phyloP scores from a whole-genome alignment of 1,139 yeast genomes.

The Blastobotrys indianensis region DNA sequence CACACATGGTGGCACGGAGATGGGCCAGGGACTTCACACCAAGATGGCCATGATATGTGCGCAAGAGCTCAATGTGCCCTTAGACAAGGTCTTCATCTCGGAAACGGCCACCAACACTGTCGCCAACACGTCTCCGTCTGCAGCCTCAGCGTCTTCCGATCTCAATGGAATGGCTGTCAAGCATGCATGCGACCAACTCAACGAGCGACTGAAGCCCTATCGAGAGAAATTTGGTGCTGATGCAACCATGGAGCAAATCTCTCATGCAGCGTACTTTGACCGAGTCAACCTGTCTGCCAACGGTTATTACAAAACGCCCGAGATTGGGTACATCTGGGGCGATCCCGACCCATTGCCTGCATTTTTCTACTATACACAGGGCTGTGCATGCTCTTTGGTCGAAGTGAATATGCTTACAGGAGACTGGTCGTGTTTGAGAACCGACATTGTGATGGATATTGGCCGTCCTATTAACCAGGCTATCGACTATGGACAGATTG shows the following conservation, averaged over 20 bases:
- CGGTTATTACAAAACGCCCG: slow-evolving; percentile 46
- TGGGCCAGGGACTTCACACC: slow-evolving; percentile 46
- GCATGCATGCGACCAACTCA: slow-evolving; percentile 41
- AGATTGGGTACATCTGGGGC: slow-evolving; percentile 40
- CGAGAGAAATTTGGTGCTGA: slow-evolving; percentile 34
- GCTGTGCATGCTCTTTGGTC: slow-evolving; percentile 38
- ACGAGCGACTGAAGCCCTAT: slow-evolving; percentile 37
- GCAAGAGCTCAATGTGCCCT: slow-evolving; percentile 37
- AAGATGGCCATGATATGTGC: slow-evolving; percentile 44
- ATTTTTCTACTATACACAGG: slow-evolving; percentile 42
- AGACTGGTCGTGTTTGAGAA: slow-evolving; percentile 39
- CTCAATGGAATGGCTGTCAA: slow-evolving; percentile 44
- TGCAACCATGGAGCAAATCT: slow-evolving; percentile 37
- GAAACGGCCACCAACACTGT: slow-evolving; percentile 43
- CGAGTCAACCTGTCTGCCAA: slow-evolving; percentile 43
- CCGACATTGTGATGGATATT: slow-evolving; percentile 43
- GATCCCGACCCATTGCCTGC: slow-evolving; percentile 40
- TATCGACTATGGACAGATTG: slow-evolving; percentile 45
- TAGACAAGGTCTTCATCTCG: slow-evolving; percentile 37
- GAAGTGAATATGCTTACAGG: slow-evolving; percentile 44
- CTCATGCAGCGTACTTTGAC: slow-evolving; percentile 39
- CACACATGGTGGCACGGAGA: slow-evolving; percentile 46
- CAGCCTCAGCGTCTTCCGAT: slow-evolving; percentile 44
- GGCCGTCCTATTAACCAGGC: slow-evolving; percentile 45
- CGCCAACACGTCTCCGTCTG: slow-evolving; percentile 43